Evolutionary conservation across 495 filamentous ascomycete genomes (phyloP).

Genomic region (Parachaetomium inaequale): DNA sequence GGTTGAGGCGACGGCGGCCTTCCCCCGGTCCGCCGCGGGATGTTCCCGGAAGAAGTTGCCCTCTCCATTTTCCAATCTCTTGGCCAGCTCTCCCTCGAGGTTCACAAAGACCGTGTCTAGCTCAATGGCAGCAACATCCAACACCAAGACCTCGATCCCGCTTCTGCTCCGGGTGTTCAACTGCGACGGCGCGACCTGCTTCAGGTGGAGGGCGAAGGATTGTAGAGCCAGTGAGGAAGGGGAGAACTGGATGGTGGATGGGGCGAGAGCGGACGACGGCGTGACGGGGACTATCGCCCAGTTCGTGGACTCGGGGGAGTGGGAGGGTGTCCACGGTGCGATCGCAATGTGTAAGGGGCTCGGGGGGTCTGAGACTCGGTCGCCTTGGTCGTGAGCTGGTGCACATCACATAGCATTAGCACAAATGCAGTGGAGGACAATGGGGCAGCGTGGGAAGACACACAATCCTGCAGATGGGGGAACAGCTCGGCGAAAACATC

Average conservation of each 20-base stretch:
- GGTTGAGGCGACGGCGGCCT: constrained; percentile 35
- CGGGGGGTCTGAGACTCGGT: constrained; percentile 30
- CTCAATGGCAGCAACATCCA: constrained; percentile 74
- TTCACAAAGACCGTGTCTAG: constrained; percentile 82
- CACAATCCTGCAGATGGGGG: constrained; percentile 45
- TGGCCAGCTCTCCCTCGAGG: constrained; percentile 69
- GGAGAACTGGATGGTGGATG: constrained; percentile 80
- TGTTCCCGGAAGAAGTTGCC: constrained; percentile 54
- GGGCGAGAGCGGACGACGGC: constrained; percentile 54
- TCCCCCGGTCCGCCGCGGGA: constrained; percentile 29
- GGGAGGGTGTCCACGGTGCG: constrained; percentile 70
- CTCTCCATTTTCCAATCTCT: constrained; percentile 54
- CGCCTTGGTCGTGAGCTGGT: constrained; percentile 25
- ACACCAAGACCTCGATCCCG: constrained; percentile 72
- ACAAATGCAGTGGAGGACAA: background rate
- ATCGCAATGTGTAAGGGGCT: constrained; percentile 66
- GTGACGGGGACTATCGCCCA: constrained; percentile 88
- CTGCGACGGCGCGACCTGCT: constrained; percentile 58
- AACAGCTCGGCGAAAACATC: constrained; percentile 83
- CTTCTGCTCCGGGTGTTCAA: constrained; percentile 55
- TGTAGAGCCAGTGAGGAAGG: constrained; percentile 73
- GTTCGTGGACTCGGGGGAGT: constrained; percentile 57
- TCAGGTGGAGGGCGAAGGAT: constrained; percentile 63
- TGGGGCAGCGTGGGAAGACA: constrained; percentile 7
- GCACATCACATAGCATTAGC: constrained; percentile 23